Percentiles rank a stretch among this genome's conserved stretches.
Evolutionary conservation across 2,329 filamentous ascomycete genomes (phyloP).

Genomic region (Byssochlamys sp.): DNA sequence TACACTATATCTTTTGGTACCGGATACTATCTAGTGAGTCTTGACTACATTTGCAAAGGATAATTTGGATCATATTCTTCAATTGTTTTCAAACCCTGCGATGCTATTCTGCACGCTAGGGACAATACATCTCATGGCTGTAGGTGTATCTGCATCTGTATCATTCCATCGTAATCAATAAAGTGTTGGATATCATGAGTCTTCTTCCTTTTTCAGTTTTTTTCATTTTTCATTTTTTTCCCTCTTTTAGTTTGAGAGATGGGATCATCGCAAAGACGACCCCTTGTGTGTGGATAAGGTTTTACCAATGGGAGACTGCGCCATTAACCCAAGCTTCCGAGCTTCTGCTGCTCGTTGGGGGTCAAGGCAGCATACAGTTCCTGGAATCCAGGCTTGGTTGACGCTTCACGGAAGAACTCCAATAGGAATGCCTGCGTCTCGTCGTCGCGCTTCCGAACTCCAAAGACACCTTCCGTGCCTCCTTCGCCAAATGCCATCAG

Average conservation of each 20-base stretch:
- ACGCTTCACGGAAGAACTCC: conserved; percentile 63
- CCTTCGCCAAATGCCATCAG: conserved; percentile 64
- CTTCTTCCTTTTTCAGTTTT: background rate
- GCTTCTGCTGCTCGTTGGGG: conserved; percentile 39
- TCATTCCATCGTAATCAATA: background rate
- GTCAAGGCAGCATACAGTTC: conserved; percentile 47
- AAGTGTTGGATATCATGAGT: background rate
- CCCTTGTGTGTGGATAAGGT: background rate
- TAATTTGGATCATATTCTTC: background rate
- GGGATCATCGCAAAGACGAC: background rate
- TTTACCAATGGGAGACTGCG: background rate
- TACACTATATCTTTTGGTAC: no score
- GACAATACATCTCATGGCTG: background rate
- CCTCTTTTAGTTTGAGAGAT: background rate
- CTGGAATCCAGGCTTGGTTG: conserved; percentile 45
- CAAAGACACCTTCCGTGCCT: conserved; percentile 39
- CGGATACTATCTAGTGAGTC: no score
- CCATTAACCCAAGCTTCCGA: conserved; percentile 21
- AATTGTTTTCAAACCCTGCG: background rate
- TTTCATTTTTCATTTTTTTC: no score
- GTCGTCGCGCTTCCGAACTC: conserved; percentile 64
- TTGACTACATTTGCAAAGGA: background rate
- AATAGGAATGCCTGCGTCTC: conserved; percentile 78
- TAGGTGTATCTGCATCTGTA: background rate
- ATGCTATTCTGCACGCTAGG: background rate